phyloP scores from a whole-genome alignment of 257 asterid genomes.

The Petrea volubilis region DNA sequence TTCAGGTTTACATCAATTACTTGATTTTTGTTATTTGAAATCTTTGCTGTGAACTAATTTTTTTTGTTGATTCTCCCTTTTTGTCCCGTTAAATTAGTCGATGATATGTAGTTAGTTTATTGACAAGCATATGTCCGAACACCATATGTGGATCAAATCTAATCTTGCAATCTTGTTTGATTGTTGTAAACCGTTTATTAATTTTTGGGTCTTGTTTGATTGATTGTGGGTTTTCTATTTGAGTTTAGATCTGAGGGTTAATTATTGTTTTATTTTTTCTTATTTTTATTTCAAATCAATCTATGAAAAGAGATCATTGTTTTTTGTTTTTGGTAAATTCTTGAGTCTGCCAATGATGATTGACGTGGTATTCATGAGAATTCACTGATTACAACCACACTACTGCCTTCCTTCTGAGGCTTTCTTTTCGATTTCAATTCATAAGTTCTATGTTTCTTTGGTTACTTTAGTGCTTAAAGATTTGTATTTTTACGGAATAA shows the following conservation, averaged over 20 bases:
- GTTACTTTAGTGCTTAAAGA: neutral
- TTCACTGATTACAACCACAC: slow-evolving; percentile 33
- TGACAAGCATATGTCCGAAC: slow-evolving; percentile 39
- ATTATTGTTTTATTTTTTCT: neutral
- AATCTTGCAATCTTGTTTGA: slow-evolving; percentile 4
- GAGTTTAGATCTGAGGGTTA: neutral
- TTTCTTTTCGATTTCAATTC: neutral
- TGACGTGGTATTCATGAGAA: slow-evolving; percentile 17
- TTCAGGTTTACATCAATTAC: neutral
- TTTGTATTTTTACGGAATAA: neutral
- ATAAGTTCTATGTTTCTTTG: neutral
- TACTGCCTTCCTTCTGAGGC: too few relatives aligned
- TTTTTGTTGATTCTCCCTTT: neutral
- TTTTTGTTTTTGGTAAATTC: neutral
- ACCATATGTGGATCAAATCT: slow-evolving; percentile 18
- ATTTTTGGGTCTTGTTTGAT: neutral
- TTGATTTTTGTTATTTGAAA: neutral
- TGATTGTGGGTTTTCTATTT: slow-evolving; percentile 12
- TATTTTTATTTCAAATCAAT: too few relatives aligned
- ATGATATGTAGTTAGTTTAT: slow-evolving; percentile 14
- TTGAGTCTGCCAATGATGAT: slow-evolving; percentile 24
- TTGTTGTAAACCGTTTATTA: neutral
- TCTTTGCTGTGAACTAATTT: too few relatives aligned
- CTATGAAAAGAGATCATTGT: slow-evolving; percentile 18
- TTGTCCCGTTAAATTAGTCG: neutral